Evolutionary conservation across 148 eudicot species (phyloP).

Genomic region (Cornus florida): DNA sequence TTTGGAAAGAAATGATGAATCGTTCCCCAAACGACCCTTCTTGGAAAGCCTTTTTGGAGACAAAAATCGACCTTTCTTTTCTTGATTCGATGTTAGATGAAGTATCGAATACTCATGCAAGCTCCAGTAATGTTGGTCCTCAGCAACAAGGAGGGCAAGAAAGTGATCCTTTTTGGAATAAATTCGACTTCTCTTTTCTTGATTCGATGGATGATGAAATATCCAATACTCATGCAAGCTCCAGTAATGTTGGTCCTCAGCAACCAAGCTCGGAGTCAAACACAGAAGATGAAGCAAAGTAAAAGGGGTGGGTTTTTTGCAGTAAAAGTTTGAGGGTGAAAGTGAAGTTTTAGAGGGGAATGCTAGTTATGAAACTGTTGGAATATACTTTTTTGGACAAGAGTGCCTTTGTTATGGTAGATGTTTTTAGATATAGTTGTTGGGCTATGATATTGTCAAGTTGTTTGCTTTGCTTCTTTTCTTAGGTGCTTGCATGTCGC

Average conservation of each 20-base stretch:
- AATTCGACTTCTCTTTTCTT: too few species aligned
- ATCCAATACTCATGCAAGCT: slow-evolving; percentile 19
- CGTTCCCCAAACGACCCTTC: slow-evolving; percentile 35
- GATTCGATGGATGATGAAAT: slow-evolving; percentile 11
- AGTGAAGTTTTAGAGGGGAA: too few species aligned
- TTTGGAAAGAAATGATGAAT: slow-evolving; percentile 40
- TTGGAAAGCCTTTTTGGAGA: slow-evolving; percentile 55
- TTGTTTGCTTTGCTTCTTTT: too few species aligned
- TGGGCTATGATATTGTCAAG: too few species aligned
- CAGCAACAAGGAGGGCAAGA: slow-evolving; percentile 10
- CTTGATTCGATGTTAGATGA: neutral
- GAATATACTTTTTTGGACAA: neutral
- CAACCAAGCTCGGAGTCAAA: slow-evolving; percentile 22
- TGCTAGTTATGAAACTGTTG: too few species aligned
- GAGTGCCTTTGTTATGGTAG: neutral
- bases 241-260: slow-evolving; percentile 21
- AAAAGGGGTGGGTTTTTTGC: neutral
- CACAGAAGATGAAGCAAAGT: slow-evolving; percentile 1
- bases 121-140: slow-evolving; percentile 19
- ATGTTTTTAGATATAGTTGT: too few species aligned
- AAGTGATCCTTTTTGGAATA: too few species aligned
- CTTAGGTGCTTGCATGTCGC: too few species aligned
- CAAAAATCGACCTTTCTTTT: slow-evolving; percentile 33
- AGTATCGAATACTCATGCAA: slow-evolving; percentile 21
- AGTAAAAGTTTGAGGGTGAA: too few species aligned